Evolutionary conservation across 2,329 filamentous ascomycete genomes (phyloP).

Genomic region (Pestalotiopsis sp.): DNA sequence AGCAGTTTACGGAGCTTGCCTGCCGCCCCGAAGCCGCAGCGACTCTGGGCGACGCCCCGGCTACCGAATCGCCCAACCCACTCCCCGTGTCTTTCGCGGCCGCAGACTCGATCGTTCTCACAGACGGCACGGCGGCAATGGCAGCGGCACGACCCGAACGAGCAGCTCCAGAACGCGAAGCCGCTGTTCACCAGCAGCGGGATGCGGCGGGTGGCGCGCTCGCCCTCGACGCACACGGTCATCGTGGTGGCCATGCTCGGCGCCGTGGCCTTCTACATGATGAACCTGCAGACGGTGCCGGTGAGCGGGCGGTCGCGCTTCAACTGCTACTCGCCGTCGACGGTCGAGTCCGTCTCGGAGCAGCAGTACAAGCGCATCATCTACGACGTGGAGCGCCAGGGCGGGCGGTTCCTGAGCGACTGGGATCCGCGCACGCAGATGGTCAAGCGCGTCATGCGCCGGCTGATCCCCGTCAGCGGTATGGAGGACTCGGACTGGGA

Average conservation of each 20-base stretch:
- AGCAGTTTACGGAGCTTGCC: background rate
- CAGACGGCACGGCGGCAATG: conserved; percentile 13
- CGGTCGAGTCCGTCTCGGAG: conserved; percentile 56
- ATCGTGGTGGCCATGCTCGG: conserved; percentile 42
- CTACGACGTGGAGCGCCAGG: conserved; percentile 52
- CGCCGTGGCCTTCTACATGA: conserved; percentile 63
- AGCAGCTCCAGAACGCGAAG: conserved; percentile 30
- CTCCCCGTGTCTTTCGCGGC: background rate
- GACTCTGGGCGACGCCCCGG: background rate
- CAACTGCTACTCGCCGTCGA: conserved; percentile 64
- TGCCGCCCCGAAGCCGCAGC: background rate
- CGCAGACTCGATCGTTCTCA: conserved; percentile 18
- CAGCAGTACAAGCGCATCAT: conserved; percentile 60
- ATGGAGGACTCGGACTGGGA: conserved; percentile 67
- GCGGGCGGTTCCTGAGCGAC: conserved; percentile 58
- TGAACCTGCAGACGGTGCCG: conserved; percentile 73
- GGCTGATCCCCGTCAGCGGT: conserved; percentile 69
- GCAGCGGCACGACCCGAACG: conserved; percentile 20
- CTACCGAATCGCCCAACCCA: background rate
- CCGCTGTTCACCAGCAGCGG: conserved; percentile 41
- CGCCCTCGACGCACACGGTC: conserved; percentile 41
- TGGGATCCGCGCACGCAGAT: conserved; percentile 57
- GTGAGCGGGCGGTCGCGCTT: conserved; percentile 73
- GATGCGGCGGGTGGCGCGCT: conserved; percentile 33
- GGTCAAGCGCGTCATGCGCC: conserved; percentile 66